Conservation (phyloP, 805 yeast species). For the Pichia ethanolica region DNA sequence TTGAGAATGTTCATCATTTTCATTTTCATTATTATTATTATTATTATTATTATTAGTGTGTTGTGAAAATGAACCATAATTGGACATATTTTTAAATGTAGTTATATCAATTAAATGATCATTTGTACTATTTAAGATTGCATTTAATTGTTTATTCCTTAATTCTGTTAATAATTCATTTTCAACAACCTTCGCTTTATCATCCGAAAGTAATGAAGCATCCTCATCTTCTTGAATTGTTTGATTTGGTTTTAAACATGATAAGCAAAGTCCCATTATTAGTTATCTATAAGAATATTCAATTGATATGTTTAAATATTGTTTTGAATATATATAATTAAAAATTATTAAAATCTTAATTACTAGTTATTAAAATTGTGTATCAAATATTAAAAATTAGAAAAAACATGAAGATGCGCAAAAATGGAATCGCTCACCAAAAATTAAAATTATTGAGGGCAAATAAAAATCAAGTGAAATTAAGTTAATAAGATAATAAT, state of each 20-base stretch:
- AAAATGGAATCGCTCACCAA: no score
- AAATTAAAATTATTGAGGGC: no score
- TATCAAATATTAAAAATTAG: no score
- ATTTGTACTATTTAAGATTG: slow-evolving; percentile 27
- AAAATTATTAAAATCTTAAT: no score
- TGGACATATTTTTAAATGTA: slow-evolving; percentile 11
- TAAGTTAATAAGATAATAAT: no score
- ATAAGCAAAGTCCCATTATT: slow-evolving; percentile 29
- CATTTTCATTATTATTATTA: neutral
- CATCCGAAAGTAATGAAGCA: slow-evolving; percentile 5
- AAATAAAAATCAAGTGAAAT: no score
- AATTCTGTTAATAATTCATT: slow-evolving; percentile 20
- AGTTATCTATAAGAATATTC: no score
- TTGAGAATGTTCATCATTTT: neutral
- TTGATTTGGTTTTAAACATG: slow-evolving; percentile 21
- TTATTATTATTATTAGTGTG: neutral
- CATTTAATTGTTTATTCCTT: slow-evolving; percentile 27
- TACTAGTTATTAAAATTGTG: no score
- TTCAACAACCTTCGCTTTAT: slow-evolving; percentile 8
- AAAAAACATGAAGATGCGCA: no score
- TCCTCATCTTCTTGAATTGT: slow-evolving; percentile 4
- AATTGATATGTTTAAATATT: no score
- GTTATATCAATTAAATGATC: slow-evolving; percentile 27
- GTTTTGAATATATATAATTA: no score
- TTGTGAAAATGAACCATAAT: neutral